phyloP scores from a whole-genome alignment of 371 early-diverging fungal species.

The Polyrhizophydium stewartii region DNA sequence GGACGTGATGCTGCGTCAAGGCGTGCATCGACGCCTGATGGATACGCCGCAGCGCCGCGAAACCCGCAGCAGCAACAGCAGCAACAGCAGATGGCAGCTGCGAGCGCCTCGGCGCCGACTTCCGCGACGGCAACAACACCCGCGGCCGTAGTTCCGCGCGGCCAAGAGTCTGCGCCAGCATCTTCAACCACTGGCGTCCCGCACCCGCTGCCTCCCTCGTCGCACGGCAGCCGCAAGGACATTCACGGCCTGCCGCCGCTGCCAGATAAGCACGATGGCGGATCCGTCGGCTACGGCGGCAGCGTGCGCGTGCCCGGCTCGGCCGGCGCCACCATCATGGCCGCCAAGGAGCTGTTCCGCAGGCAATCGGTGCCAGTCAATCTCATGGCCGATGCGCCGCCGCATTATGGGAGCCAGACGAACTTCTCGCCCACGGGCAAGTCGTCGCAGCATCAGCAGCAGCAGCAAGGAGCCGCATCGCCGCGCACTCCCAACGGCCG shows the following conservation, averaged over 20 bases:
- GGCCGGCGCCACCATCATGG: background rate
- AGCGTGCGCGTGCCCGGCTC: background rate
- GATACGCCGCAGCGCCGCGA: too few relatives aligned
- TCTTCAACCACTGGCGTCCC: too few relatives aligned
- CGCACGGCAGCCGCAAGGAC: too few relatives aligned
- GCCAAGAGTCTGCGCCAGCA: too few relatives aligned
- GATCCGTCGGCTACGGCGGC: background rate
- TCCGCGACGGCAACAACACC: too few relatives aligned
- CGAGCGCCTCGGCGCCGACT: too few relatives aligned
- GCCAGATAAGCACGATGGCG: background rate
- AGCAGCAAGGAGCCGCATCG: background rate
- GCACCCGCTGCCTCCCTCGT: too few relatives aligned
- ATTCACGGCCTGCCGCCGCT: background rate
- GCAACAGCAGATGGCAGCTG: background rate
- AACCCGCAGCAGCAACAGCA: background rate
- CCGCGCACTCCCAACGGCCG: background rate
- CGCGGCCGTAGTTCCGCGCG: too few relatives aligned
- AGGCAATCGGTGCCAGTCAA: conserved; percentile 4
- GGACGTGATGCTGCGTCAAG: background rate
- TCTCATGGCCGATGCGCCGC: background rate
- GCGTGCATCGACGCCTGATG: background rate
- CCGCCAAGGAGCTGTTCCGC: background rate
- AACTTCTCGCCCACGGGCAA: background rate
- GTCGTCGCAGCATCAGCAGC: background rate
- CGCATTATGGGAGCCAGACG: background rate